These are phyloP conservation scores for Colletotrichum truncatum DNA, from an alignment of 2,329 filamentous ascomycete genomes.

Conservation along the genomic window DNA sequence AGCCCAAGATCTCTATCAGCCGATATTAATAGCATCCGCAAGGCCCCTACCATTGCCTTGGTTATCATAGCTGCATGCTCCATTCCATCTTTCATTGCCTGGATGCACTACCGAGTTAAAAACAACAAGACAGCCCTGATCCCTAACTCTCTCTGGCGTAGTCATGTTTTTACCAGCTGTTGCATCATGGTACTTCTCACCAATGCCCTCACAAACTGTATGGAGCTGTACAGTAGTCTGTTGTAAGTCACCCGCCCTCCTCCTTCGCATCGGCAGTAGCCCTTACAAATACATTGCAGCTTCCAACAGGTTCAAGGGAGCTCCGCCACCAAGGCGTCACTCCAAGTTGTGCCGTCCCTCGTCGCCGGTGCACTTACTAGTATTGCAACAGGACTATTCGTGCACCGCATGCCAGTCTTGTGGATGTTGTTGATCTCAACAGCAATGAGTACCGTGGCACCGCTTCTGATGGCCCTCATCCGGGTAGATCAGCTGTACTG, in stretches of 20 bases:
- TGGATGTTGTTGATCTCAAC: slow-evolving; percentile 42
- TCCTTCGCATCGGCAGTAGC: neutral
- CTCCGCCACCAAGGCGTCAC: slow-evolving; percentile 47
- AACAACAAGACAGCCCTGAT: slow-evolving; percentile 42
- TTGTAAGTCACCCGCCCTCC: slow-evolving; percentile 41
- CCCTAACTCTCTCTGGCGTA: slow-evolving; percentile 65
- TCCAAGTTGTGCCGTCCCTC: slow-evolving; percentile 50
- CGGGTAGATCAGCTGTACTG: slow-evolving; percentile 53
- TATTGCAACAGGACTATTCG: slow-evolving; percentile 44
- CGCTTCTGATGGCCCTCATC: slow-evolving; percentile 57
- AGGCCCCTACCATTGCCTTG: neutral
- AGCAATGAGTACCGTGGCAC: slow-evolving; percentile 46
- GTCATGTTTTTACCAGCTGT: slow-evolving; percentile 57
- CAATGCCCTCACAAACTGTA: slow-evolving; percentile 50
- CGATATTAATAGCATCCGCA: neutral
- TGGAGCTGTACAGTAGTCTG: slow-evolving; percentile 51
- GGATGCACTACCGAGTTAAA: slow-evolving; percentile 11
- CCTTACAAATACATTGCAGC: slow-evolving; percentile 34
- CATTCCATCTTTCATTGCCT: neutral
- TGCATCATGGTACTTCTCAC: slow-evolving; percentile 55
- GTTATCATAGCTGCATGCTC: neutral
- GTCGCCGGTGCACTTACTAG: slow-evolving; percentile 44
- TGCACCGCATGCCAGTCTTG: slow-evolving; percentile 42
- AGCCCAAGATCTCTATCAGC: neutral
- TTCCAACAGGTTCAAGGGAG: slow-evolving; percentile 54